Conservation (phyloP, 345 rosid species). For the Physaria fendleri region DNA sequence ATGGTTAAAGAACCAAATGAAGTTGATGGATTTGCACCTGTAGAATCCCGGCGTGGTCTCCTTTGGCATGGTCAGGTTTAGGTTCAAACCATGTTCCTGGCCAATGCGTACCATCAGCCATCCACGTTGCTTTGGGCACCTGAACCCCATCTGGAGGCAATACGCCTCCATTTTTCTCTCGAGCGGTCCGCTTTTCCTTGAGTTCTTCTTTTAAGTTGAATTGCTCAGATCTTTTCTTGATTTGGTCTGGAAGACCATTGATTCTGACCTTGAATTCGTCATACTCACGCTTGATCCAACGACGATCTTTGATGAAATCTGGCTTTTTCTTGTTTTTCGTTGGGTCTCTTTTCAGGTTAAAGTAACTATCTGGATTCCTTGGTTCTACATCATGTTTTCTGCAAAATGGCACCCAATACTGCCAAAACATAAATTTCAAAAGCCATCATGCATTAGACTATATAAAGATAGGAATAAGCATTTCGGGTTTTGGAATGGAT, state of each 20-base stretch:
- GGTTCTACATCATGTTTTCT: slow-evolving; percentile 91
- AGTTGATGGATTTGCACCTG: slow-evolving; percentile 22
- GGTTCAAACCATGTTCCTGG: slow-evolving; percentile 85
- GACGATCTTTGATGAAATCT: slow-evolving; percentile 87
- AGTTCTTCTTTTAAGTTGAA: slow-evolving; percentile 51
- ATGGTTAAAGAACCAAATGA: not conserved
- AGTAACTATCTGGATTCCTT: slow-evolving; percentile 88
- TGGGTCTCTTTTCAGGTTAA: slow-evolving; percentile 60
- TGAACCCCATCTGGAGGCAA: slow-evolving; percentile 43
- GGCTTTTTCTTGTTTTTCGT: slow-evolving; percentile 74
- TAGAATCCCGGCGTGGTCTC: slow-evolving; percentile 88
- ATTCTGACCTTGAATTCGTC: slow-evolving; percentile 95
- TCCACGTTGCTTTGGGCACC: slow-evolving; percentile 76
- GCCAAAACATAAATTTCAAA: slow-evolving; percentile 8
- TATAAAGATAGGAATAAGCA: too few relatives aligned
- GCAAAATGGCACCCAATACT: slow-evolving; percentile 92
- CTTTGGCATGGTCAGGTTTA: slow-evolving; percentile 61
- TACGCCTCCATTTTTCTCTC: slow-evolving; percentile 55
- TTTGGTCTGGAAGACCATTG: slow-evolving; percentile 74
- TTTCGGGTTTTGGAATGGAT: too few relatives aligned
- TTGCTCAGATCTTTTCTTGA: slow-evolving; percentile 58
- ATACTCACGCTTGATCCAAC: slow-evolving; percentile 96
- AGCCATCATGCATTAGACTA: too few relatives aligned
- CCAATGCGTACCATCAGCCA: slow-evolving; percentile 99
- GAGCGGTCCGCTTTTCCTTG: slow-evolving; percentile 49